phyloP scores from a whole-genome alignment of 108 stramenopile genomes.

The Cyclotella kingstonii region DNA sequence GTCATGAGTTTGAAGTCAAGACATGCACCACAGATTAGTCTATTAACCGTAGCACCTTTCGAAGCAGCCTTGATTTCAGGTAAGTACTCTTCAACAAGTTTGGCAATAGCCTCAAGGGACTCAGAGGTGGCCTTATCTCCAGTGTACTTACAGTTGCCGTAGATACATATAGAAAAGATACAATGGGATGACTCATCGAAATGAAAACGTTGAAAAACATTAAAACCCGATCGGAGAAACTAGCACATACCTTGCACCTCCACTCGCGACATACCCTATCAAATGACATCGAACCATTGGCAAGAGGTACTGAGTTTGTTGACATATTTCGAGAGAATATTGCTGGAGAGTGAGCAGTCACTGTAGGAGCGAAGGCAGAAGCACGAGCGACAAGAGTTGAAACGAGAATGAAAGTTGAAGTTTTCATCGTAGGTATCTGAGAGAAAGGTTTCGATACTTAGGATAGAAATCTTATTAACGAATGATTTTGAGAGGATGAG shows the following conservation, averaged over 20 bases:
- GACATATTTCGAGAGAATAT: slow-evolving; percentile 33
- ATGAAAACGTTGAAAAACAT: no score
- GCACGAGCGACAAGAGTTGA: slow-evolving; percentile 3
- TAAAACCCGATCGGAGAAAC: background rate
- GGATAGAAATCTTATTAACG: no score
- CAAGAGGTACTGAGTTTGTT: slow-evolving; percentile 63
- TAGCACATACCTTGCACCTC: slow-evolving; percentile 52
- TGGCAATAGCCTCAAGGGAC: slow-evolving; percentile 69
- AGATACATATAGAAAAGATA: background rate
- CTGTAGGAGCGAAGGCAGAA: background rate
- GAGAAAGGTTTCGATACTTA: background rate
- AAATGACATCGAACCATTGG: slow-evolving; percentile 84
- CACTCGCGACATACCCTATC: slow-evolving; percentile 86
- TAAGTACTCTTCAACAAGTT: slow-evolving; percentile 77
- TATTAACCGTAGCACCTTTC: slow-evolving; percentile 67
- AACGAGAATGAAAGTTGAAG: slow-evolving; percentile 13
- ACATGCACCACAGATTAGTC: slow-evolving; percentile 81
- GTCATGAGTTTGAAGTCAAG: slow-evolving; percentile 89
- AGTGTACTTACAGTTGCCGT: slow-evolving; percentile 43
- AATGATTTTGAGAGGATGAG: no score
- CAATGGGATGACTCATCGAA: background rate
- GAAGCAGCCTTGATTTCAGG: slow-evolving; percentile 73
- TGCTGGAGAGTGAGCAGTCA: slow-evolving; percentile 8
- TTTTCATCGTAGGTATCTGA: slow-evolving; percentile 11
- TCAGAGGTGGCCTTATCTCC: slow-evolving; percentile 79